phyloP scores from a whole-genome alignment of 1,139 yeast genomes.

The Diutina ranongensis region DNA sequence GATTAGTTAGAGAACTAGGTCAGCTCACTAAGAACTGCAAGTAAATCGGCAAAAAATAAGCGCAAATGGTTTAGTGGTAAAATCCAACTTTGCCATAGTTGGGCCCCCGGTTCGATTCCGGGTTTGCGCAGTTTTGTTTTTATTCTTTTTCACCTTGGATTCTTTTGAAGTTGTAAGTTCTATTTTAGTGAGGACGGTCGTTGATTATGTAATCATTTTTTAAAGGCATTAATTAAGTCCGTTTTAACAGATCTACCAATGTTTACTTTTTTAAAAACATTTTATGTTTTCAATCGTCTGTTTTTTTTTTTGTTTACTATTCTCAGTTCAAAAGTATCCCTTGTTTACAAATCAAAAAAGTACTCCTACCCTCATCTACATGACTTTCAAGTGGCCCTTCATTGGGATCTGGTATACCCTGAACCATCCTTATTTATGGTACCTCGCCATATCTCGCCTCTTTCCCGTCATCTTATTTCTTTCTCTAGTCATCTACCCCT shows the following conservation, averaged over 20 bases:
- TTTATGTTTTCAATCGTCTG: too few relatives aligned
- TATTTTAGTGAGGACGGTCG: too few relatives aligned
- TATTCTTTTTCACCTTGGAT: background rate
- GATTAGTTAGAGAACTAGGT: too few relatives aligned
- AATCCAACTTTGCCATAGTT: background rate
- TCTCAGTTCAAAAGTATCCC: too few relatives aligned
- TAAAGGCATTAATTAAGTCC: too few relatives aligned
- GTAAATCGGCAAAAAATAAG: background rate
- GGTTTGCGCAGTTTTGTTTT: background rate
- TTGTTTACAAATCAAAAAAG: too few relatives aligned
- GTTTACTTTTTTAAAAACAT: too few relatives aligned
- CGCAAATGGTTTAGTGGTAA: background rate
- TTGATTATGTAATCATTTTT: too few relatives aligned
- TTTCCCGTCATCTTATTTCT: background rate
- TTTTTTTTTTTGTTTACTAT: too few relatives aligned
- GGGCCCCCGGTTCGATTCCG: background rate
- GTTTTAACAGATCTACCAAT: too few relatives aligned
- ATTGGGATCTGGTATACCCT: background rate
- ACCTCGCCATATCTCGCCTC: background rate
- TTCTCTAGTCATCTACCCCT: background rate
- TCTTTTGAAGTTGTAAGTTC: background rate
- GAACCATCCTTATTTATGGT: background rate
- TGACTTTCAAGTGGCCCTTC: background rate
- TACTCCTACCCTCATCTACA: too few relatives aligned
- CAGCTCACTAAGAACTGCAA: too few relatives aligned